Base-by-base conservation (phyloP, 2,329 filamentous ascomycete genomes). In the Pseudocercospora macadamiae region DNA sequence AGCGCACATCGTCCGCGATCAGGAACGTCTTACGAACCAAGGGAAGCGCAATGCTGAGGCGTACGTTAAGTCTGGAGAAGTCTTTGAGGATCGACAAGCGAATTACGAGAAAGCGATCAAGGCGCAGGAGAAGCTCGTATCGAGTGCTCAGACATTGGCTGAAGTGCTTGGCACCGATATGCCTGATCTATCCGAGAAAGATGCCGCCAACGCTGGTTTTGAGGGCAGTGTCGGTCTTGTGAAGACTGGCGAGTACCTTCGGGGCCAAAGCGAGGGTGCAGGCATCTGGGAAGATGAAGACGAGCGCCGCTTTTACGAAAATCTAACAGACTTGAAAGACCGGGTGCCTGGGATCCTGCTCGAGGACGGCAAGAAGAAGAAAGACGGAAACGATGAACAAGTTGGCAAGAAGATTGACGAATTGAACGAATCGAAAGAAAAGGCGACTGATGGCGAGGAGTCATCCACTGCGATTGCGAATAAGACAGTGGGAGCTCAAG, bases 251-350 rank as follows among this genome's bases (percentile, higher is more conserved):
- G 93, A 97, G 67, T 97, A 97, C 70, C 81, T 97, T 36, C 89
- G 91, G 34, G 93, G 92, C 10, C 90, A 96, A 73, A 89, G 88
- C 19, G 93, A 97, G 59, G 93, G 92, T 18, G 85, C 93, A 21
- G 95, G 95, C 0, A 97, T 99, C 63, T 99, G 95, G 95, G 93
- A 97, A 77, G 95, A 99, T 68, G 95, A 99, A 71, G 95, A 99
- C 55, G 93, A 99, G 76, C 87, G 95, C 60, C 90, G 95, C 61
- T 99, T 99, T 74, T 99, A 99, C 76, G 95, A 99, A 79, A 97
- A 97, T 64, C 76, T 99, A 9, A 89, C 96, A 10, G 95, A 99
- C 71, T 80, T 99, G 14, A 96, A 96, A 72, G 95, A 96, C 67
- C 96, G 96, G 68, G 95, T 99, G 2, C 96, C 95, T 0, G 89